Evolutionary conservation across 129 eudicot species (phyloP), one percentile per base, ranked within the genome.

Genomic region (Saussurea involucrata): DNA sequence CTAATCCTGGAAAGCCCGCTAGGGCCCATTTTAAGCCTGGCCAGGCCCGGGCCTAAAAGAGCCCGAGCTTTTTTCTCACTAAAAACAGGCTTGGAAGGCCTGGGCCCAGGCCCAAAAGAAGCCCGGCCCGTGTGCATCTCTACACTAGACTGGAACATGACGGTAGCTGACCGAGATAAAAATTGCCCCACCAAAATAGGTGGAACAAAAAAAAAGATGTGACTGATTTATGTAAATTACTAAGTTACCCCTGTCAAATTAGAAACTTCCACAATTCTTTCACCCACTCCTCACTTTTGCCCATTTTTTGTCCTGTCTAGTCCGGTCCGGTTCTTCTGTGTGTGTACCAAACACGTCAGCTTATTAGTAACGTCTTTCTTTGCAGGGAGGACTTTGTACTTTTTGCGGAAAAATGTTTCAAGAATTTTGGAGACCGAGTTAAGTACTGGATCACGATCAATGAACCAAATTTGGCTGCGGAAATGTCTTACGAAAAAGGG

Each of bases 361-460:
- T 18, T 53, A 36, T 25, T 37, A 67, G 8, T 57, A 57, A 28
- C 7, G 27, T 17, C 29, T 24, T 76, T 81, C 53, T 85, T 85
- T 44, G 74, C 81, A 95, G 97, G 90, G 97, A 91, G 15, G 99
- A 95, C 27, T 95, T 84, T 69, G 80, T 80, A n/a, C 74, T 81
- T 82, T 95, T 81, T 83, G 96, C 99, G 8, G 82, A 88, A 79
- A 83, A 28, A 13, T 95, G 99, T 85, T 95, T 86, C 34, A 73
- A 78, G 69, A 79, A 85, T 71, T 95, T 92, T 76, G 96, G 88
- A 60, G 95, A 95, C 69, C 87, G 97, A 24, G 97, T 95, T 65
- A 95, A 86, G 85, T 77, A 95, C 66, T 95, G 97, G 99, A 60
- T 68, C 17, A 89, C 97, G 0, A 85, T 95, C 73, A 95, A 92